Evolutionary conservation across 768 basidiomycete species (phyloP), one percentile per base, ranked within the genome.

Genomic region (Lactifluus hygrophoroides): DNA sequence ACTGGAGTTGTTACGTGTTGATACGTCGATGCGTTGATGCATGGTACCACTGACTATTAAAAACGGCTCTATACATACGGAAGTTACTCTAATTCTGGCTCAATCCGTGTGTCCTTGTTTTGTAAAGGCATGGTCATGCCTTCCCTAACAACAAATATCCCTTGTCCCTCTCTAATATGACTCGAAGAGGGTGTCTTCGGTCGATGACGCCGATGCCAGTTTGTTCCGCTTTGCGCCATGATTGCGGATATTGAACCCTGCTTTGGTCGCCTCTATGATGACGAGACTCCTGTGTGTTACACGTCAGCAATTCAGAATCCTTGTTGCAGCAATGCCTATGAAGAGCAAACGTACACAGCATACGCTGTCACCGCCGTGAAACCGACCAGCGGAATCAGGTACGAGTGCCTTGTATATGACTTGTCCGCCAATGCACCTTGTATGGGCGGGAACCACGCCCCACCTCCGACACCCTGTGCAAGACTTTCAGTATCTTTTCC

Each of bases 381-480:
- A 9, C 84, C 84, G 16, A 79, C 71, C 67, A 81, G 72, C 0
- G 83, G 80, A 5, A 85, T 80, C 42, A 83, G 74, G 65, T 85
- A 85, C 19, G 84, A 85, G 55, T 73, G 74, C 21, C 76, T 74
- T 3, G 79, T 80, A 57, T 70, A 75, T 40, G 75, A 51, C 56
- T 66, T 66, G 66, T 84, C 80, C 5, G 80, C 82, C 44, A 85
- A 69, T 16, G 74, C 72, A 17, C 76, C 83, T 62, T 85, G 82
- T 6, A 82, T 81, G 11, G 81, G 73, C 2, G 84, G 83, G 68
- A 80, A 85, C 83, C 81, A 84, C n/a, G 82, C 84, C 34, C 83
- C 84, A 46, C 82, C 82, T 54, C 80, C 82, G 45, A 84, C 81
- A 51, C 81, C 78, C 77, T 78, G 23, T 59, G 45, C n/a, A 19